phyloP scores from a whole-genome alignment of 305 asterid species.

The Rubia tinctorum region DNA sequence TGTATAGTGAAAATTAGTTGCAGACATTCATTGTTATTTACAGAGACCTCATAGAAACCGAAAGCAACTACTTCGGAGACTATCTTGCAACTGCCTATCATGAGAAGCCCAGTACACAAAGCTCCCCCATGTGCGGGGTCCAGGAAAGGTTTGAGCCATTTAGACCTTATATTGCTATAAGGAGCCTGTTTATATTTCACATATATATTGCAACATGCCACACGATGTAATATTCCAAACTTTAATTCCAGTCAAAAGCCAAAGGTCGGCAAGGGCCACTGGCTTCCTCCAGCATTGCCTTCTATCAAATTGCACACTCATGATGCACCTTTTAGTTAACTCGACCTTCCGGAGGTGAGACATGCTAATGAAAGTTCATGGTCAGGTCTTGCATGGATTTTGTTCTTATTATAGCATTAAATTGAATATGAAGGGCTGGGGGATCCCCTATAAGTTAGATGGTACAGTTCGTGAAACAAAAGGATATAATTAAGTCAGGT shows the following conservation, averaged over 20 bases:
- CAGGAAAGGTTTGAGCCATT: too few relatives aligned
- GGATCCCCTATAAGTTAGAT: background rate
- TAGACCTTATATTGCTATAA: background rate
- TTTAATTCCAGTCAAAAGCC: background rate
- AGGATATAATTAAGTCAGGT: background rate
- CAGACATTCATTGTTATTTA: background rate
- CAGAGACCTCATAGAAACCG: background rate
- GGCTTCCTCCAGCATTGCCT: background rate
- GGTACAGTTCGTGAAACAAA: background rate
- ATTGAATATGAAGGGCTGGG: background rate
- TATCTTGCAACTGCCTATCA: background rate
- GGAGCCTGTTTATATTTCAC: background rate
- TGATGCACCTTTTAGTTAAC: background rate
- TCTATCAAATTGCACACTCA: background rate
- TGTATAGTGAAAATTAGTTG: background rate
- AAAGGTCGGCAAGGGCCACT: background rate
- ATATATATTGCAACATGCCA: background rate
- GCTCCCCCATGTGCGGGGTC: background rate
- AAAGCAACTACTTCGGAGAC: background rate
- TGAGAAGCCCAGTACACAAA: background rate
- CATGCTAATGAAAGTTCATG: background rate
- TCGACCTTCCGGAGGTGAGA: background rate
- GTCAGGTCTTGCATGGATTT: background rate
- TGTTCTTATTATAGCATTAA: background rate
- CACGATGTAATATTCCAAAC: background rate